Base-by-base conservation (phyloP, 164 flowering plant genomes). In the Nelumbo lutea region DNA sequence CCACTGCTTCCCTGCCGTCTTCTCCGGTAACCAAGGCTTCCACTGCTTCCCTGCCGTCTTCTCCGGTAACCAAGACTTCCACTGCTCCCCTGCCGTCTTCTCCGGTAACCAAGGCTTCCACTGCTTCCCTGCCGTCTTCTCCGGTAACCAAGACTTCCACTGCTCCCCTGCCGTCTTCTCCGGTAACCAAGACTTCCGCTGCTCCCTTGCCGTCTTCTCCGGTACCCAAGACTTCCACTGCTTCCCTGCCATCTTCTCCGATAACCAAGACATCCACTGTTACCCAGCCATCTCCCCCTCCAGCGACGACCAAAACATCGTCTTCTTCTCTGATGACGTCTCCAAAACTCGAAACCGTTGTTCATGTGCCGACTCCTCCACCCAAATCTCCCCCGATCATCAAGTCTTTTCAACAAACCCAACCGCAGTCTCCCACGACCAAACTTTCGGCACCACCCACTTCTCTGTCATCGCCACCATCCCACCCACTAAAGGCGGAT, bases 401-500 rank as follows among this genome's bases (percentile, higher is more conserved):
- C 15, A 62, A 46, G 65, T 65, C 72, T 10, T 39, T 72, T 8
- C 55, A 60, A 9, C 67, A 64, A 59, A 70, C 74, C 59, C 78
- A 79, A 43, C 71, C 77, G 5, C 74, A 72, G n/a, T 79, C 83
- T 13, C 80, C 85, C 1, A 61, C 59, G 14, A 42, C 9, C 59
- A 71, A 61, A 40, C 56, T 66, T 27, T 7, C 45, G 3, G 75
- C 77, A 41, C 79, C 77, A 14, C 84, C 84, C 8, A 87, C 90
- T 68, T 85, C 90, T 46, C 60, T 84, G 3, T 67, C 40, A 44
- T 81, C 85, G 0, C 91, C 89, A 0, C 85, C 88, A 5, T 44
- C 88, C 9, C 80, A 75, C 57, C 27, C 27, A 27, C 27, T 27
- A 27, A 27, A 27, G 27, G 27, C 27, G 27, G 27, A 27, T 27